phyloP scores from a whole-genome alignment of 495 filamentous ascomycete genomes.

The Xylaria curta region DNA sequence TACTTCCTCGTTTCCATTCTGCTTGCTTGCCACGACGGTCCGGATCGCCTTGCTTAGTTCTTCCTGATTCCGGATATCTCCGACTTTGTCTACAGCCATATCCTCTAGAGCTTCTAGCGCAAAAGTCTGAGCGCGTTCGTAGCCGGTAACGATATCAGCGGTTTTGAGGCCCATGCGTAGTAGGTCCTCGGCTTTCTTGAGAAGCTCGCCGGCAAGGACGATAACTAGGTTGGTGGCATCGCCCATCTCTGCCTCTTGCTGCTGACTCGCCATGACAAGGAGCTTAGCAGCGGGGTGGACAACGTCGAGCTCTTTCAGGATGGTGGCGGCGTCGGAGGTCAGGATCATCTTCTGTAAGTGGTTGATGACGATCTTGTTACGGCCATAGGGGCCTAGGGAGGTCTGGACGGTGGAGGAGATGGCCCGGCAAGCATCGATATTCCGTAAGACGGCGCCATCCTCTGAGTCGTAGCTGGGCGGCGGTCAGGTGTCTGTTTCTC shows the following conservation, averaged over 20 bases:
- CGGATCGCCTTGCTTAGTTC: conserved; percentile 95
- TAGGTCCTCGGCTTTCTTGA: conserved; percentile 97
- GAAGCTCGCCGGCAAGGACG: conserved; percentile 90
- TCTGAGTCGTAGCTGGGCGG: conserved; percentile 86
- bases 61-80: conserved; percentile 74
- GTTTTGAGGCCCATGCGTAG: conserved; percentile 95
- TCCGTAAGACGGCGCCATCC: conserved; percentile 97
- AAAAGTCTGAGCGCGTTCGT: conserved; percentile 90
- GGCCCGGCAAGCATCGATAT: conserved; percentile 97
- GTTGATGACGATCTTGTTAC: conserved; percentile 99
- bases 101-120: conserved; percentile 86
- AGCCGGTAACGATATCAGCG: conserved; percentile 92
- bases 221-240: conserved; percentile 99
- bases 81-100: conserved; percentile 87
- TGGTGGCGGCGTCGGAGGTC: conserved; percentile 97
- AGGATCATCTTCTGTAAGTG: conserved; percentile 99
- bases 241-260: conserved; percentile 98
- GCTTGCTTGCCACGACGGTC: conserved; percentile 95
- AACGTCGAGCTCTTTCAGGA: conserved; percentile 95
- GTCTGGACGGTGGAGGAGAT: conserved; percentile 96
- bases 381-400: conserved; percentile 93
- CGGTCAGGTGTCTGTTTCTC: conserved; percentile 25
- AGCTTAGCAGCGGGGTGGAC: conserved; percentile 98
- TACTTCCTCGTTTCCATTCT: conserved; percentile 88
- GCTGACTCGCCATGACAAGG: conserved; percentile 98